phyloP scores from a whole-genome alignment of 768 basidiomycete species.

The Ramaria sp. region DNA sequence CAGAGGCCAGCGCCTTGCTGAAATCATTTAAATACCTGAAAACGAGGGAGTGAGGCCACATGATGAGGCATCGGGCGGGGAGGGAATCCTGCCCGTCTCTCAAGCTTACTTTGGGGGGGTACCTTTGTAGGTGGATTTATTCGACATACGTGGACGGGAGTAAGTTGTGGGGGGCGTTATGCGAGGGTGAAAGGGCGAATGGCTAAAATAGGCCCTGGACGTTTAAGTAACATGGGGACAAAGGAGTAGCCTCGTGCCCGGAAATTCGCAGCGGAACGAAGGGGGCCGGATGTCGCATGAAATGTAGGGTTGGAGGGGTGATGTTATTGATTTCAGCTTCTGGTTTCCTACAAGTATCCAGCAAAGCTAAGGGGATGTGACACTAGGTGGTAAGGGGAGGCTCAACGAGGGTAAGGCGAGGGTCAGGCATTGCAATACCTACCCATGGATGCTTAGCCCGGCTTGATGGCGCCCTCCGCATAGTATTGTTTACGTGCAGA shows the following conservation, averaged over 20 bases:
- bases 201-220: constrained; percentile 4
- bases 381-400: background rate
- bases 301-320: background rate
- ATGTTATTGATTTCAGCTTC: too few species aligned
- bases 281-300: background rate
- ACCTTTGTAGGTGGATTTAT: constrained; percentile 10
- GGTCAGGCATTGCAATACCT: background rate
- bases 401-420: background rate
- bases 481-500: too few species aligned
- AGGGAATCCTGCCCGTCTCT: background rate
- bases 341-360: too few species aligned
- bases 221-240: background rate
- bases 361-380: too few species aligned
- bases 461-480: too few species aligned
- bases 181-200: background rate
- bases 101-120: constrained; percentile 7
- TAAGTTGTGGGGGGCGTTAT: background rate
- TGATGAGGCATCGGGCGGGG: background rate
- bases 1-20: constrained; percentile 49
- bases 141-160: background rate
- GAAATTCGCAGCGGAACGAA: background rate
- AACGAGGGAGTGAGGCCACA: background rate
- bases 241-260: constrained; percentile 6
- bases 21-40: constrained; percentile 47
- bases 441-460: background rate